phyloP scores from a whole-genome alignment of 805 yeast species.

The Clavispora santaluciae region DNA sequence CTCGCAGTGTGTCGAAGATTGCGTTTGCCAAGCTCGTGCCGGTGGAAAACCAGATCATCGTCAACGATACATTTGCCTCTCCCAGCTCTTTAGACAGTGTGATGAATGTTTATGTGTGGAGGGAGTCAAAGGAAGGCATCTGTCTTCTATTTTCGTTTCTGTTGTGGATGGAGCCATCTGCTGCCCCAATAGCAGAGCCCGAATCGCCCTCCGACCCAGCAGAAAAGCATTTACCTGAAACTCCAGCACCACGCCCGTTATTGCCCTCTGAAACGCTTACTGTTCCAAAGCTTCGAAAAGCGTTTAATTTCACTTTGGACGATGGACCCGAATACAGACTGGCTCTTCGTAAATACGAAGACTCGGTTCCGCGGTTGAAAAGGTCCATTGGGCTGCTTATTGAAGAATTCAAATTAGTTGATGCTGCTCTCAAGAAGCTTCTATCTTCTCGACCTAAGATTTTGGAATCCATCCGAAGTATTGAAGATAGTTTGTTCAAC shows the following conservation, averaged over 20 bases:
- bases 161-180: slow-evolving; percentile 2
- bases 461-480: slow-evolving; percentile 19
- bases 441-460: slow-evolving; percentile 15
- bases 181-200: not conserved
- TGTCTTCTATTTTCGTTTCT: slow-evolving; percentile 3
- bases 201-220: slow-evolving; percentile 11
- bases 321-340: slow-evolving; percentile 43
- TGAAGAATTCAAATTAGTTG: slow-evolving; percentile 31
- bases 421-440: slow-evolving; percentile 21
- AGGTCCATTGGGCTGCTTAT: slow-evolving; percentile 19
- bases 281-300: slow-evolving; percentile 17
- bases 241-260: not conserved
- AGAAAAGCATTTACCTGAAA: slow-evolving; percentile 1
- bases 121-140: not conserved
- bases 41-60: slow-evolving; percentile 15
- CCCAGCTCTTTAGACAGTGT: not conserved
- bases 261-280: not conserved
- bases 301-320: slow-evolving; percentile 31
- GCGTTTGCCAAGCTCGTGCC: slow-evolving; percentile 23
- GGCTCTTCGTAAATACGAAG: slow-evolving; percentile 28
- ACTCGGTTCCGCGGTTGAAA: slow-evolving; percentile 24
- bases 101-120: slow-evolving; percentile 12
- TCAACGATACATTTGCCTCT: slow-evolving; percentile 10
- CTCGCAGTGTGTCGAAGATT: slow-evolving; percentile 26
- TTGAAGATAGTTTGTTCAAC: slow-evolving; percentile 23